Evolutionary conservation across 179 eudicot genomes (phyloP).

Genomic region (Beta corolliflora): DNA sequence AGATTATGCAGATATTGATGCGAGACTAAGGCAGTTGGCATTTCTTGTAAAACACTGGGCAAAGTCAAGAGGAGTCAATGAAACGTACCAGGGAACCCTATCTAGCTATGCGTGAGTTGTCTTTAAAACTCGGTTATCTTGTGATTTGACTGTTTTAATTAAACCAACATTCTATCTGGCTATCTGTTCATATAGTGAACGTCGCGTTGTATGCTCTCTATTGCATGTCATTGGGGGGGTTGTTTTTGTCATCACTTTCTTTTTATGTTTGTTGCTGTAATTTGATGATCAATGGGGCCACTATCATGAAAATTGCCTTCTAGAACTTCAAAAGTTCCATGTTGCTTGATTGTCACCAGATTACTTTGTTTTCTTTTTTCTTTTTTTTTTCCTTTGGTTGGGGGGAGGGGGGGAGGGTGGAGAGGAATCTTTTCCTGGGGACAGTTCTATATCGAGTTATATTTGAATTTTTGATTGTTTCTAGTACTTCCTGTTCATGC

Average conservation of each 20-base stretch:
- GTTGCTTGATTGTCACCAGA: neutral
- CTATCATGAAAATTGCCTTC: neutral
- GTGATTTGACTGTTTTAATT: neutral
- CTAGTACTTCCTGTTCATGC: neutral
- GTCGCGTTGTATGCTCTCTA: neutral
- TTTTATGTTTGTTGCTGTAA: neutral
- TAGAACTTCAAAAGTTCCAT: neutral
- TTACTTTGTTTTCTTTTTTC: neutral
- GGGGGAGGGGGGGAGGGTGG: neutral
- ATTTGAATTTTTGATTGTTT: neutral
- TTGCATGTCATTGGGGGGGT: neutral
- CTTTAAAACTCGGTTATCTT: conserved; percentile 1
- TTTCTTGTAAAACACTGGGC: conserved; percentile 99
- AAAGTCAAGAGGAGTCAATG: conserved; percentile 90
- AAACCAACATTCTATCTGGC: neutral
- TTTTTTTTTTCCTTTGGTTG: too few species aligned
- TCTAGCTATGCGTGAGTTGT: conserved; percentile 97
- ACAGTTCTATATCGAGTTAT: neutral
- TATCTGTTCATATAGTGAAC: neutral
- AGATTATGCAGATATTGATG: conserved; percentile 86
- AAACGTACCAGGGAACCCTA: conserved; percentile 92
- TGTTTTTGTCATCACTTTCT: neutral
- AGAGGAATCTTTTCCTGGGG: neutral
- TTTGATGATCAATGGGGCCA: neutral
- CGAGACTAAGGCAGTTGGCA: conserved; percentile 83